phyloP scores from a whole-genome alignment of 1,284 basidiomycete species.

The Nidula niveotomentosa region DNA sequence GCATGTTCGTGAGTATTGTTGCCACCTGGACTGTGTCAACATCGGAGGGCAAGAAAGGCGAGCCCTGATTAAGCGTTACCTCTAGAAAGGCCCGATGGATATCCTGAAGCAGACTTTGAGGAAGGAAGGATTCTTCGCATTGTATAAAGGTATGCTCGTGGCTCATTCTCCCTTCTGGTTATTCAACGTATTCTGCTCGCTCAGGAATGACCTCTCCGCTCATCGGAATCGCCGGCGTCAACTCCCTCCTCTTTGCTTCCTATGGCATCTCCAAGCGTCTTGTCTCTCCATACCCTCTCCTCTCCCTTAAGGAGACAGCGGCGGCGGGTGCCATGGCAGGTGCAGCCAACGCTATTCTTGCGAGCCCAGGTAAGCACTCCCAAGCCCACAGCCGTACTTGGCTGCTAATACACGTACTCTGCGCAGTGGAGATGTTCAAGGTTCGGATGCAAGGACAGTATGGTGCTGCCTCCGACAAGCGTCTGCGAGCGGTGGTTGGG shows the following conservation, averaged over 20 bases:
- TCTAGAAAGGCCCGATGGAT: constrained; percentile 89
- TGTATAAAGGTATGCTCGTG: constrained; percentile 81
- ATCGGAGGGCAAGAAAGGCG: background rate
- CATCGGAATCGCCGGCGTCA: constrained; percentile 94
- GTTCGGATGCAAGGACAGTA: constrained; percentile 98
- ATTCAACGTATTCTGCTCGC: background rate
- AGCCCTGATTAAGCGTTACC: background rate
- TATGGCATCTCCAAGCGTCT: constrained; percentile 82
- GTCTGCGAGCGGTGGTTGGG: constrained; percentile 64
- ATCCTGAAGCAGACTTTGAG: constrained; percentile 78
- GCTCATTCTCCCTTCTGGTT: background rate
- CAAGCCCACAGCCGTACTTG: background rate
- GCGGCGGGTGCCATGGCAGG: constrained; percentile 91
- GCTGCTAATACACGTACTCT: background rate
- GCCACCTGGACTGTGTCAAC: background rate
- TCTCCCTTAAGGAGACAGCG: constrained; percentile 80
- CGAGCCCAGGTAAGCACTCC: constrained; percentile 71
- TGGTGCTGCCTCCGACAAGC: constrained; percentile 74
- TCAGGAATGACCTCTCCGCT: constrained; percentile 90
- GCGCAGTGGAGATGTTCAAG: constrained; percentile 83
- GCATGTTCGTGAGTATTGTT: constrained; percentile 70
- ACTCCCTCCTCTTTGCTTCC: constrained; percentile 92
- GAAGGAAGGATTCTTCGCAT: constrained; percentile 87
- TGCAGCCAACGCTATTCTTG: constrained; percentile 84
- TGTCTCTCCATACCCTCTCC: constrained; percentile 85